These are phyloP conservation scores for Microbotryum saponariae DNA, from an alignment of 1,284 basidiomycete species.

Conservation along the genomic window DNA sequence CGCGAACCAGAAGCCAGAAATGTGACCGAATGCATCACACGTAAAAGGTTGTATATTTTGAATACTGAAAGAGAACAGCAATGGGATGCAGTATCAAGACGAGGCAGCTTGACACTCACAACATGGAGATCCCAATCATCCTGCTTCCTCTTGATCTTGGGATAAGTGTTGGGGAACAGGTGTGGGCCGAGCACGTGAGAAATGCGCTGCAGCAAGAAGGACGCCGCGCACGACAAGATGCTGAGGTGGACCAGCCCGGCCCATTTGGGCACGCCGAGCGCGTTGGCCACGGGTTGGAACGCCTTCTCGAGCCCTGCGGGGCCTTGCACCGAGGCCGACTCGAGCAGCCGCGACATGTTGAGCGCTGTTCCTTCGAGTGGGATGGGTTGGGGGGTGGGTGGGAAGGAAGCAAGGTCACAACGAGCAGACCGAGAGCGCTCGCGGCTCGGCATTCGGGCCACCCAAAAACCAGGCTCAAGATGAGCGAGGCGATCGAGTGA, in stretches of 20 bases:
- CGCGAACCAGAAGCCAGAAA: constrained; percentile 21
- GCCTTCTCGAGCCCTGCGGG: constrained; percentile 4
- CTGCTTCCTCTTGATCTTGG: constrained; percentile 35
- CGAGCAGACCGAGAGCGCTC: too few relatives aligned
- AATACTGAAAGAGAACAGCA: constrained; percentile 24
- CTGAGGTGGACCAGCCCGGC: constrained; percentile 36
- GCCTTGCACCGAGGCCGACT: constrained; percentile 5
- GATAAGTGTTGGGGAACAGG: constrained; percentile 38
- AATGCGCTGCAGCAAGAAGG: constrained; percentile 38
- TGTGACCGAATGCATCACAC: constrained; percentile 26
- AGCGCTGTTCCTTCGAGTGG: too few relatives aligned
- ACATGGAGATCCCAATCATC: constrained; percentile 42
- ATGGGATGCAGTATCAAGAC: constrained; percentile 23
- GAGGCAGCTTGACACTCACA: constrained; percentile 32
- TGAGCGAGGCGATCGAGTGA: too few relatives aligned
- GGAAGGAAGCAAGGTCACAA: too few relatives aligned
- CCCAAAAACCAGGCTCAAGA: too few relatives aligned
- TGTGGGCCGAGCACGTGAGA: constrained; percentile 35
- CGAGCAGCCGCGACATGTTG: constrained; percentile 18
- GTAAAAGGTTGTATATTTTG: too few relatives aligned
- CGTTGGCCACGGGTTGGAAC: constrained; percentile 28
- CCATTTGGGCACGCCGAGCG: constrained; percentile 35
- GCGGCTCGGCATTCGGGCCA: too few relatives aligned
- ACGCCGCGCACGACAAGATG: constrained; percentile 36
- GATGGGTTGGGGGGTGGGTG: too few relatives aligned